Base-by-base conservation (phyloP, 2,329 filamentous ascomycete species). In the Eutypa lata region DNA sequence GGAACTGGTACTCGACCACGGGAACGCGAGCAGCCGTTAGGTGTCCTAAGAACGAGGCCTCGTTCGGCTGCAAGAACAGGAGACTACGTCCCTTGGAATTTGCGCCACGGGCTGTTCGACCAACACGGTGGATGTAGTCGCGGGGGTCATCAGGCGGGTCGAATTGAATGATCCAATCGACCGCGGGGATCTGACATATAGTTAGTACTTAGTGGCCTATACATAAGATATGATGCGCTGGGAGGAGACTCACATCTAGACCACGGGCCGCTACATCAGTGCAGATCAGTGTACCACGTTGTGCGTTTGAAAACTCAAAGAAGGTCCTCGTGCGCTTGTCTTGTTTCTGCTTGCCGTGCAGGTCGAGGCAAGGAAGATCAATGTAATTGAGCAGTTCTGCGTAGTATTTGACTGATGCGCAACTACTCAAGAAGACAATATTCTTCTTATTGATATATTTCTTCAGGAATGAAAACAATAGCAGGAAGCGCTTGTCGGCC, bases 301-400 rank as follows among this genome's bases (percentile, higher is more conserved):
- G 86, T 4, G 67, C 88, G 65, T 92, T 91, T 67, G 84, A 87
- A 70, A 99, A 99, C 70, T 97, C 93, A 71, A 97, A 99, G 71
- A 99, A 99, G 1, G 91, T 96, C 68, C 95, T 96, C 22, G 94
- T 99, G n/a, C 94, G 89, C 73, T 96, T 96, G 73, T 97, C 91
- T 73, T 99, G 94, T 75, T 99, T 99, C 74, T 96, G 91, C 75
- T 99, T 97, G 61, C 91, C 94, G 67, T 91, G 88, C 2, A 92
- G 75, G 60, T 87, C 87, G 24, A 91, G 77, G 22, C 61, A 63
- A 43, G 64, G 65, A 40, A 97, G 81, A 71, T 97, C 94, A 65
- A 97, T 97, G 75, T 96, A 97, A 76, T 97, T 97, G 61, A 99
- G 84, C 26, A 99, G 83, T 71, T 97, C 92, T 24, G 90, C 86